phyloP scores from a whole-genome alignment of 2,329 filamentous ascomycete genomes.

The Coleophoma crateriformis region DNA sequence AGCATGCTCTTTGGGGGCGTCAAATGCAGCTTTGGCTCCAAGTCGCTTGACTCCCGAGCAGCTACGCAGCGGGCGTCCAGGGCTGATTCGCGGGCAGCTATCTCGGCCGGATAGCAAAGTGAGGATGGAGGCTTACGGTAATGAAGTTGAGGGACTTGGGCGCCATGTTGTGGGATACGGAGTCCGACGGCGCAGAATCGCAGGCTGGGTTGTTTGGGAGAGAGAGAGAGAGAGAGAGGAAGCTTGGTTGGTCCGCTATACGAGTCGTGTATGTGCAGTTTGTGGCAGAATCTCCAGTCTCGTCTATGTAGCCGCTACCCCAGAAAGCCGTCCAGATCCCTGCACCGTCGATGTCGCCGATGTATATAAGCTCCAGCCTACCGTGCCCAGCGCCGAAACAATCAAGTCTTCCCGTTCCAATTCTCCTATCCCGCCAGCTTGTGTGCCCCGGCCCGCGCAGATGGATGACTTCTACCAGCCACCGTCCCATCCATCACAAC shows the following conservation, averaged over 20 bases:
- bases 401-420: not conserved
- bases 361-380: not conserved
- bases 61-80: no score
- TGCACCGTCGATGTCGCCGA: no score
- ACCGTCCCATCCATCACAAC: not conserved
- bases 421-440: not conserved
- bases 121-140: slow-evolving; percentile 38
- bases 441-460: not conserved
- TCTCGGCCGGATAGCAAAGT: no score
- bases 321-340: no score
- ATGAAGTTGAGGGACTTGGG: slow-evolving; percentile 77
- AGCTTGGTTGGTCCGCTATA: not conserved
- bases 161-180: slow-evolving; percentile 28
- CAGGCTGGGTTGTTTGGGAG: not conserved
- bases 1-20: no score
- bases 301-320: no score
- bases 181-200: not conserved
- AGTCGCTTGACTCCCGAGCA: not conserved
- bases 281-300: no score
- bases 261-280: no score
- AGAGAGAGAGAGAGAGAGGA: no score
- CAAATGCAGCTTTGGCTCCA: no score
- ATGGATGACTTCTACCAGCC: slow-evolving; percentile 18
- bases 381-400: no score
- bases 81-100: no score